A percentile compares a stretch with the other conserved stretches of the same genome.
Evolutionary conservation across 495 filamentous ascomycete genomes (phyloP).

Genomic region (Penicillium bialowiezense): DNA sequence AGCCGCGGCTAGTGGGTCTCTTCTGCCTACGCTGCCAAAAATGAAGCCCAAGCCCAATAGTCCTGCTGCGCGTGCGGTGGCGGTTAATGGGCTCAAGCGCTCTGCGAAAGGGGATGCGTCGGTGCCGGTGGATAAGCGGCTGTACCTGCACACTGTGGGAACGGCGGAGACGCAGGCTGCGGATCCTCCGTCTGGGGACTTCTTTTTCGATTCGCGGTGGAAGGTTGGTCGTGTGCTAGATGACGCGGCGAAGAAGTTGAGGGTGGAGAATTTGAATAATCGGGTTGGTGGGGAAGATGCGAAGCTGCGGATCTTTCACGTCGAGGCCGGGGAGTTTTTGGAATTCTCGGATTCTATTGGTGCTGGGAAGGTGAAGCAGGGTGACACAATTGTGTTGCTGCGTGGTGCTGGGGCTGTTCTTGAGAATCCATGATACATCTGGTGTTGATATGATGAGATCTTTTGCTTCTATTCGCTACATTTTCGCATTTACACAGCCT

Average conservation of each 20-base stretch:
- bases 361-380: slow-evolving; percentile 64
- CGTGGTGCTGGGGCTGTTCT: slow-evolving; percentile 72
- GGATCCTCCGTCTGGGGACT: slow-evolving; percentile 73
- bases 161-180: slow-evolving; percentile 73
- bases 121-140: slow-evolving; percentile 70
- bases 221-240: slow-evolving; percentile 85
- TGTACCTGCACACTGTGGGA: slow-evolving; percentile 81
- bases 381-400: slow-evolving; percentile 86
- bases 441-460: neutral
- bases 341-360: slow-evolving; percentile 77
- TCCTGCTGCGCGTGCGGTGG: slow-evolving; percentile 56
- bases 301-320: slow-evolving; percentile 81
- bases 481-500: slow-evolving; percentile 10
- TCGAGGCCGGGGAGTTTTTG: slow-evolving; percentile 81
- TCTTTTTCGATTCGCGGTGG: slow-evolving; percentile 85
- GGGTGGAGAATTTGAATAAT: slow-evolving; percentile 88
- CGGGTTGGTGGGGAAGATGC: slow-evolving; percentile 72
- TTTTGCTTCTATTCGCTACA: neutral
- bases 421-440: slow-evolving; percentile 27
- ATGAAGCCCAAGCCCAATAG: slow-evolving; percentile 59
- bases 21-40: slow-evolving; percentile 30
- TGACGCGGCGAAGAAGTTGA: slow-evolving; percentile 75
- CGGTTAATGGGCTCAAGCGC: slow-evolving; percentile 74
- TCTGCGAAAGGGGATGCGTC: slow-evolving; percentile 85
- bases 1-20: slow-evolving; percentile 33